A percentile compares a stretch with the other conserved stretches of the same genome.
phyloP scores from a whole-genome alignment of 257 asterid species.

The Gynochthodes officinalis region DNA sequence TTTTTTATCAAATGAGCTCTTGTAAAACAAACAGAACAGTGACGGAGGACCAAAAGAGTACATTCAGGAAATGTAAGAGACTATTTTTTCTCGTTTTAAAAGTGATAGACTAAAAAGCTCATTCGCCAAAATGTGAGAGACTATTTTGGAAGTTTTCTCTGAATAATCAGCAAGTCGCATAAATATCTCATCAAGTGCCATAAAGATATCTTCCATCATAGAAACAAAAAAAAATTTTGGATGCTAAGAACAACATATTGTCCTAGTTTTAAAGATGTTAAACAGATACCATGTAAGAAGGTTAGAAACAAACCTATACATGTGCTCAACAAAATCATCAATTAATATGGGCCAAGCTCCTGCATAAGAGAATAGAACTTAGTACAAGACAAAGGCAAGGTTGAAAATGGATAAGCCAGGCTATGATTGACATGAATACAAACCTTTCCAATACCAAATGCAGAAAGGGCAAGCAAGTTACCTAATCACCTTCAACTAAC shows the following conservation, averaged over 20 bases:
- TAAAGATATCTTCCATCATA: neutral
- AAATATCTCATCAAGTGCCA: neutral
- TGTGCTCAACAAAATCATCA: slow-evolving; percentile 91
- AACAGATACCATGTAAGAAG: neutral
- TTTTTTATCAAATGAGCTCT: too few relatives aligned
- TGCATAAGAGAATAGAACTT: slow-evolving; percentile 22
- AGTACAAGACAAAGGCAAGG: slow-evolving; percentile 12
- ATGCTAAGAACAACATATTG: neutral
- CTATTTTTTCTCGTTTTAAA: too few relatives aligned
- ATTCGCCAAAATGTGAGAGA: too few relatives aligned
- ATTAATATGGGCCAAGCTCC: slow-evolving; percentile 99
- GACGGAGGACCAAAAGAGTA: too few relatives aligned
- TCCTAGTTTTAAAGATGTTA: neutral
- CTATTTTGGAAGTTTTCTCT: too few relatives aligned
- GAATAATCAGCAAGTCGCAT: neutral
- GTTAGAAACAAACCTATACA: slow-evolving; percentile 72
- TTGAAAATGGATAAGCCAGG: slow-evolving; percentile 11
- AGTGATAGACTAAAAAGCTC: too few relatives aligned
- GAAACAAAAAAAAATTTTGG: neutral
- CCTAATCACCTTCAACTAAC: neutral
- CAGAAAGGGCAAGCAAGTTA: neutral
- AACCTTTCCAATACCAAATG: neutral
- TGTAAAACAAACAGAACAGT: too few relatives aligned
- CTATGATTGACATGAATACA: neutral
- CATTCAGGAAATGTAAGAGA: too few relatives aligned